These are phyloP conservation scores for Metroxylon sagu DNA, from an alignment of 176 grass and related monocot species.

Conservation along the genomic window DNA sequence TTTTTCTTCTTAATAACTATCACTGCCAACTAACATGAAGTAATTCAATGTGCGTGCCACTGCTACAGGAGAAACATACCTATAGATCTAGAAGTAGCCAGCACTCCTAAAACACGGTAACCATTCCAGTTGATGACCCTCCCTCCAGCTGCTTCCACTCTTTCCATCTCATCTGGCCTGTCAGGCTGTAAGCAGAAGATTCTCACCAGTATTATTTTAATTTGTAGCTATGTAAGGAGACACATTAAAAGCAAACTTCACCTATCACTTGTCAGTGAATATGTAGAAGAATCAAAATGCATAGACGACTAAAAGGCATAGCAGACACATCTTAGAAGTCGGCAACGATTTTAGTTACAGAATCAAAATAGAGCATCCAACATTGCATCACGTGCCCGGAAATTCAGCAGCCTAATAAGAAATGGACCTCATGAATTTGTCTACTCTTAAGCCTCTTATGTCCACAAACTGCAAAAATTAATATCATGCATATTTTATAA, in stretches of 20 bases:
- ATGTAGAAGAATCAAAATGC: background rate
- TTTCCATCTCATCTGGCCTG: conserved; percentile 50
- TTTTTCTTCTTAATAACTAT: background rate
- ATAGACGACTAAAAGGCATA: background rate
- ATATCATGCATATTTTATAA: too few species aligned
- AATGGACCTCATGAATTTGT: too few species aligned
- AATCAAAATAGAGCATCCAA: too few species aligned
- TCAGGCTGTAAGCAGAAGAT: conserved; percentile 35
- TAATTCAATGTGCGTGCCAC: background rate
- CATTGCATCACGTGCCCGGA: too few species aligned
- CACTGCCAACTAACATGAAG: background rate
- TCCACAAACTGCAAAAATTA: too few species aligned
- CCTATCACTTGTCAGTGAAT: too few species aligned
- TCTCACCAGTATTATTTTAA: background rate
- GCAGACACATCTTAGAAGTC: too few species aligned
- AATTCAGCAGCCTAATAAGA: too few species aligned
- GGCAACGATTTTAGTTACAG: too few species aligned
- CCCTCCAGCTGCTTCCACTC: conserved; percentile 57
- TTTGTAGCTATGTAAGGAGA: too few species aligned
- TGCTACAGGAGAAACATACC: conserved; percentile 28
- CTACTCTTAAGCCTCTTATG: too few species aligned
- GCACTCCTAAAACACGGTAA: conserved; percentile 46
- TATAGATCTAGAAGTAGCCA: conserved; percentile 64
- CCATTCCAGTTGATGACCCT: conserved; percentile 67
- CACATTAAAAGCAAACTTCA: too few species aligned